Base-by-base conservation (phyloP, 139 green algal species). In the Chlorella sorokiniana region DNA sequence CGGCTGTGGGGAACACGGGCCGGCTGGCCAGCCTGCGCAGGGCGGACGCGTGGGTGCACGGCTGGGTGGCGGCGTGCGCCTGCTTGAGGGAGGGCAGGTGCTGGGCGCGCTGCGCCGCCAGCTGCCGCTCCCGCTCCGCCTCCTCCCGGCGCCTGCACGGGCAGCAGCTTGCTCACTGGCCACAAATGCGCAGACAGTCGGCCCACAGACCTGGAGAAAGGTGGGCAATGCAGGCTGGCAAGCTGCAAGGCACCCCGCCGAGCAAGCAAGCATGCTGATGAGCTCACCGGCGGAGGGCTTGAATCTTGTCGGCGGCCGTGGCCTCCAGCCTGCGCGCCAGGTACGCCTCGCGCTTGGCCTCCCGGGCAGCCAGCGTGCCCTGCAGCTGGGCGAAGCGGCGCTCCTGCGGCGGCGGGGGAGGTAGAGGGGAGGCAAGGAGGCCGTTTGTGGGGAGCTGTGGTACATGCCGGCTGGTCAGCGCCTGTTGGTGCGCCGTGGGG, bases 361-460 rank as follows among this genome's bases (percentile, higher is more conserved):
- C 62, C 4, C 77, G 38, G 11, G 77, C 44, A 33, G 38, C 45
- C 77, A 82, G 31, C 4, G 63, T 35, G 23, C 54, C 77, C 64
- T 82, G 63, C 64, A 82, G 77, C 77, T 82, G 77, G 1, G 77
- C 77, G 68, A 82, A 72, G 10, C 63, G 77, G 3, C 45, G 64
- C 42, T 76, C 64, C 77, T 82, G 64, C 37, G 22, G 35, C 1
- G 33, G 59, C 27, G 38, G 23, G 38, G 23, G 38, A 9, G 33
- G 33, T 69, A 22, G 20, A 22, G 44, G 8, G 20, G 64, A 3
- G 23, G 64, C 14, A 16, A 10, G 18, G 14, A 42, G 20, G 1
- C n/a, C n/a, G n/a, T n/a, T n/a, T n/a, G n/a, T n/a, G n/a, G n/a
- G n/a, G n/a, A n/a, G n/a, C n/a, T n/a, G n/a, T n/a, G 59, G 59